Evolutionary conservation across 83 land plant species (phyloP), one percentile per base, ranked within the genome.

Genomic region (Picea abies): DNA sequence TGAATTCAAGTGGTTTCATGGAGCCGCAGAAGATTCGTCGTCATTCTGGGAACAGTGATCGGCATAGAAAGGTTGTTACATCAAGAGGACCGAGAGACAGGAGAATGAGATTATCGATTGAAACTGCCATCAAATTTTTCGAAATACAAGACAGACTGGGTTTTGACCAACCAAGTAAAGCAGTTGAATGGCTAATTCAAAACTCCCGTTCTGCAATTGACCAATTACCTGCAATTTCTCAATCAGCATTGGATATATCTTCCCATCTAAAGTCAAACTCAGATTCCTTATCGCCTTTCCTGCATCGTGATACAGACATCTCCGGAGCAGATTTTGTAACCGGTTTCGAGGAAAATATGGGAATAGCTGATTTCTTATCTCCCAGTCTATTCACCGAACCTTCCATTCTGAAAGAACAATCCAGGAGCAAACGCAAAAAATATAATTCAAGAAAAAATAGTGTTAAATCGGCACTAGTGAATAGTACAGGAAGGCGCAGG

Each of bases 131-230:
- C 4, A 87, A 83, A 78, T 90, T 90, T 70, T 90, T 90, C 77
- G 84, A 84, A 68, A 85, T 90, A 20, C 91, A 90, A 62, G 91
- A 90, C 82, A 80, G 80, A 82, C 86, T 90, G 16, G 89, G 89
- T 4, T 90, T 82, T 69, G 91, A 90, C 37, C 87, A 87, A 79
- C 89, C 91, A 4, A 90, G 91, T 79, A 85, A 87, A 64, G 87
- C 91, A 0, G 80, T 90, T 11, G 85, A 90, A 17, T 90, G 91
- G 91, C 91, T 90, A 4, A 79, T 90, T 32, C 58, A 79, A 61
- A 85, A 83, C 32, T 84, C 87, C 39, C 85, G 72, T 49, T 19
- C 64, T 3, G 89, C 91, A 19, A 90, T 90, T 76, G 80, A 81
- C 70, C 83, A 81, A 15, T 77, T 90, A 32, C 71, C 71, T 29